Evolutionary conservation across 2,329 filamentous ascomycete species (phyloP).

Genomic region (Aspergillus niger): DNA sequence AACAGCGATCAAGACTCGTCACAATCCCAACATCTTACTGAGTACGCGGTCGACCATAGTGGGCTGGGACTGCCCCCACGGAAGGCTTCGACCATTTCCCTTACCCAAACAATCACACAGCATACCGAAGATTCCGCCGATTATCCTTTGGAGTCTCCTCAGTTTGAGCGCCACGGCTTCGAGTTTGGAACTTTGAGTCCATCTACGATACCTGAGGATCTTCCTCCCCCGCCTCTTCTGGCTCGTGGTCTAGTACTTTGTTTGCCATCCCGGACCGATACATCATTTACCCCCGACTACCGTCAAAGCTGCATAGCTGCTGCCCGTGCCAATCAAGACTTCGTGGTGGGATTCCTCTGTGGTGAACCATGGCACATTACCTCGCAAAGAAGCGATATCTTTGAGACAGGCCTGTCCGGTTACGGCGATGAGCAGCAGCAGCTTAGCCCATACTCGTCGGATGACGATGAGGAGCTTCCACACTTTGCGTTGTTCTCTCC

Average conservation of each 20-base stretch:
- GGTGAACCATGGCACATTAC: slow-evolving; percentile 40
- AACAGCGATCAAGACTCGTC: slow-evolving; percentile 17
- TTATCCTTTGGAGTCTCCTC: slow-evolving; percentile 14
- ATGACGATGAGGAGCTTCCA: slow-evolving; percentile 17
- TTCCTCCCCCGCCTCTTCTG: slow-evolving; percentile 38
- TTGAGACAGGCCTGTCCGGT: slow-evolving; percentile 26
- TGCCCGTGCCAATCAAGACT: slow-evolving; percentile 43
- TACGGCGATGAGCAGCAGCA: slow-evolving; percentile 21
- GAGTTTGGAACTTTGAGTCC: slow-evolving; percentile 13
- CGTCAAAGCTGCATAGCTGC: slow-evolving; percentile 39
- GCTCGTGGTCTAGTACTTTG: slow-evolving; percentile 41
- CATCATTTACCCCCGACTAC: slow-evolving; percentile 37
- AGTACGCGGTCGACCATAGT: slow-evolving; percentile 23
- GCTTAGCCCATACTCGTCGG: slow-evolving; percentile 19
- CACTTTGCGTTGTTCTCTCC: slow-evolving; percentile 22
- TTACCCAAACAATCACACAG: slow-evolving; percentile 43
- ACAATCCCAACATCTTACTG: slow-evolving; percentile 27
- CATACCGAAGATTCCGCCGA: slow-evolving; percentile 35
- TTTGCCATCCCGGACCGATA: slow-evolving; percentile 35
- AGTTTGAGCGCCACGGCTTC: slow-evolving; percentile 15
- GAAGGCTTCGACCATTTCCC: slow-evolving; percentile 45
- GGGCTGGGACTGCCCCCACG: slow-evolving; percentile 29
- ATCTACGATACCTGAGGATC: slow-evolving; percentile 25
- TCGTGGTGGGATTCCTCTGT: slow-evolving; percentile 41
- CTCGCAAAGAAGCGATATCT: slow-evolving; percentile 31